Evolutionary conservation across 2,329 filamentous ascomycete genomes (phyloP).

Genomic region (Curvularia spicifera): DNA sequence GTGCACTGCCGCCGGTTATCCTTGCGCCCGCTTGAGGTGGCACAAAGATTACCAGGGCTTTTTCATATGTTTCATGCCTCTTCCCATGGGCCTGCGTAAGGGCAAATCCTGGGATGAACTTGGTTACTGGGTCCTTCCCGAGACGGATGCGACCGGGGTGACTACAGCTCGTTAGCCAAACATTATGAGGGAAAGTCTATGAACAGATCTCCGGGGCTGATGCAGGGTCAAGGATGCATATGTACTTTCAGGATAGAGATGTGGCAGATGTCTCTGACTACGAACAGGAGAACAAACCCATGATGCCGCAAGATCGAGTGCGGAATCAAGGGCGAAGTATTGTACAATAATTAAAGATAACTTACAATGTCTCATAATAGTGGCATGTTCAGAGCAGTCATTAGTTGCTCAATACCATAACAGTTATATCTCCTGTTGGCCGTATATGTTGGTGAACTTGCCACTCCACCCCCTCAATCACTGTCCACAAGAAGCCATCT

Average conservation of each 20-base stretch:
- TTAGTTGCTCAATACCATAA: not conserved
- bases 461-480: not conserved
- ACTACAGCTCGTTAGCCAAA: not conserved
- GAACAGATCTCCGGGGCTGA: not conserved
- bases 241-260: not conserved
- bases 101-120: not conserved
- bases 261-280: not conserved
- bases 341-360: not conserved
- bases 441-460: not conserved
- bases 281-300: not conserved
- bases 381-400: not conserved
- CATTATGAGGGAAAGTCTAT: not conserved
- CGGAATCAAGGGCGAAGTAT: not conserved
- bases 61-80: not conserved
- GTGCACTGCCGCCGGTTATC: not conserved
- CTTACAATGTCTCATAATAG: not conserved
- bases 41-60: not conserved
- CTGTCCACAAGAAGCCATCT: conserved; percentile 58
- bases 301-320: too few species aligned
- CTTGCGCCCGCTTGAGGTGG: not conserved
- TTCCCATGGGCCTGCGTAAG: not conserved
- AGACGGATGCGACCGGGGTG: too few species aligned
- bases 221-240: not conserved
- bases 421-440: not conserved
- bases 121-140: not conserved